Base-by-base conservation (phyloP, 106 monocot species). In the Dactylorhiza incarnata region DNA sequence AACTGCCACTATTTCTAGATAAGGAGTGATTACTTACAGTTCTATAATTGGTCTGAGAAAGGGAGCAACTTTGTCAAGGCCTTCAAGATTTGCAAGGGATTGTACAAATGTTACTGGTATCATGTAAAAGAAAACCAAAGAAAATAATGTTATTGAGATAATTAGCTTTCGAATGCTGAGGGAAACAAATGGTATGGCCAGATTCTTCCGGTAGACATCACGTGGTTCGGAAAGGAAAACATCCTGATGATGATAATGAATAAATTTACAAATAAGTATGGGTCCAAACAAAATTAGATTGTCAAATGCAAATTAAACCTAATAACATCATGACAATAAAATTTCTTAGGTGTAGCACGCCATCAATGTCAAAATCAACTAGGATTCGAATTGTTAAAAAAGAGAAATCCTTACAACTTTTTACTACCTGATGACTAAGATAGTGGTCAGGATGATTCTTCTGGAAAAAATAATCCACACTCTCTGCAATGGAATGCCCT, bases 81-180 rank as follows among this genome's bases (percentile, higher is more conserved):
- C 86, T 49, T 96, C 96, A 67, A 96, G 90, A 87, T 96, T 96
- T 43, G 96, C 96, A 52, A 96, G 87, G 62, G 96, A 88, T 84
- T 96, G 96, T 45, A 96, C 96, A 73, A 89, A 84, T 48, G 93
- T 84, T 83, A 96, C 91, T 9, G 96, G 96, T 23, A 92, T 89
- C 88, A 96, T 93, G 81, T 93, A 96, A 78, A 90, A 93, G 79
- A 93, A 89, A 0, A 96, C 72, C 20, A 96, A 71, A 6, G 85
- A 81, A 79, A 96, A 96, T 3, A 90, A 84, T 37, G 83, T 43
- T 11, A 87, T 62, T 37, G 93, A 83, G 63, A 96, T 91, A 49
- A 87, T 48, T 48, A 91, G 49, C 75, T 81, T 90, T 17, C 96
- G 72, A 11, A 93, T 83, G 72, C 80, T 82, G 44, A 93, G 93